Base-by-base conservation (phyloP, 805 yeast genomes). In the Pichia sporocuriosa region DNA sequence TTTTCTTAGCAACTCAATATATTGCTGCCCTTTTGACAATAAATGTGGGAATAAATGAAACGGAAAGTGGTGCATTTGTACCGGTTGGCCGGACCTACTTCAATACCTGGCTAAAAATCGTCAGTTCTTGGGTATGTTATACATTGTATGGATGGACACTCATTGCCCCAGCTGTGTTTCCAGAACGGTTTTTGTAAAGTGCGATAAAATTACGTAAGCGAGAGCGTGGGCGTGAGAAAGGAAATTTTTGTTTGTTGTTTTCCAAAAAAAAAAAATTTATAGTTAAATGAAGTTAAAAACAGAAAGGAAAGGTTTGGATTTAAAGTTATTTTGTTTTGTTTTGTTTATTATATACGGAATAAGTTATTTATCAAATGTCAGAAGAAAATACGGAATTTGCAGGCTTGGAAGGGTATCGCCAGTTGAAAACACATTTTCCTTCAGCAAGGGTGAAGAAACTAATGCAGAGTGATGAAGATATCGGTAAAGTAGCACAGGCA, bases 81-180 rank as follows among this genome's bases (percentile, higher is more conserved):
- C 98, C 98, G 0, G 97, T 93, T 8, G 99, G 99, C 0, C 72
- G 98, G 56, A 90, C 98, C 0, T 89, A 90, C 62, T 93, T 90
- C 59, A 82, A 90, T 51, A 79, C 95, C 5, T 88, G 96, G 96
- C 87, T 90, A 37, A 93, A 93, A 63, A 85, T 93, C 44, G 70
- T 84, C 15, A 81, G 94, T 56, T 84, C 97, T 1, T 88, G 97
- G 95, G 75, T 84, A 34, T 94, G 98, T 59, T 93, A 79, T 58
- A 67, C 69, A 6, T 69, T 93, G 37, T 93, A 90, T 55, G 79
- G 81, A 1, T 93, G 97, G 98, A 84, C 95, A 7, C 63, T 93
- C 46, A 59, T 86, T 9, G 98, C 97, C 0, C 98, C 98, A 0
- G 83, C 85, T 7, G 52, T 86, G 12, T 75, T 88, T 70, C 97